Evolutionary conservation across 345 rosid genomes (phyloP), one percentile per base, ranked within the genome.

Genomic region (Populus simonii): DNA sequence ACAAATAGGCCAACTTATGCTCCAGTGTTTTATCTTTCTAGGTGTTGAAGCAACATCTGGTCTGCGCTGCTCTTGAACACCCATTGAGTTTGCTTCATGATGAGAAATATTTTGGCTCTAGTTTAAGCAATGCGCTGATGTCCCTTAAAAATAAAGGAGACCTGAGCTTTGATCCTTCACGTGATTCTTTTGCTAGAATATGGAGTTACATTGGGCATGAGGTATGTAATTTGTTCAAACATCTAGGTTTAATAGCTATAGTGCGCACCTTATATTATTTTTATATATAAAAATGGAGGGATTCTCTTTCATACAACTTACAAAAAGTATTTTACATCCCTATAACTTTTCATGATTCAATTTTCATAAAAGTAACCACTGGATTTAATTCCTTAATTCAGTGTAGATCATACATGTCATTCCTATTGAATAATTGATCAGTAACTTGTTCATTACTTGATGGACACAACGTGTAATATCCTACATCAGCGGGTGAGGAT

Each of bases 31-130:
- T 66, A 72, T 80, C 72, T 53, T 72, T 86, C n/a, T 79, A 95
- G 99, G 98, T 92, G 71, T 89, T 93, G 86, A 92, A 83, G 83
- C 97, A 95, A 81, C 99, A 95, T 86, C 84, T 93, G 81, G 85
- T 81, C 55, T 95, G 99, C 85, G 98, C 97, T 74, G 93, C 99
- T 59, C 72, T 85, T 82, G 99, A 95, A 80, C 90, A 93, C 76
- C 94, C 97, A 7, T 68, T 95, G 82, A 88, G 89, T 84, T 86
- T 92, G 86, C 84, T 83, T 68, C 77, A 90, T 80, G 99, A 95
- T 79, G 92, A 87, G 85, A 87, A 85, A 62, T 86, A 87, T 83
- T 93, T 95, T 80, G 97, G 98, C 75, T 78, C 84, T 80, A 87
- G 91, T 76, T 74, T 95, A 71, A 81, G 73, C 75, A 78, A 77